phyloP scores from a whole-genome alignment of 2,329 filamentous ascomycete genomes.

The Verticillium albo-atrum region DNA sequence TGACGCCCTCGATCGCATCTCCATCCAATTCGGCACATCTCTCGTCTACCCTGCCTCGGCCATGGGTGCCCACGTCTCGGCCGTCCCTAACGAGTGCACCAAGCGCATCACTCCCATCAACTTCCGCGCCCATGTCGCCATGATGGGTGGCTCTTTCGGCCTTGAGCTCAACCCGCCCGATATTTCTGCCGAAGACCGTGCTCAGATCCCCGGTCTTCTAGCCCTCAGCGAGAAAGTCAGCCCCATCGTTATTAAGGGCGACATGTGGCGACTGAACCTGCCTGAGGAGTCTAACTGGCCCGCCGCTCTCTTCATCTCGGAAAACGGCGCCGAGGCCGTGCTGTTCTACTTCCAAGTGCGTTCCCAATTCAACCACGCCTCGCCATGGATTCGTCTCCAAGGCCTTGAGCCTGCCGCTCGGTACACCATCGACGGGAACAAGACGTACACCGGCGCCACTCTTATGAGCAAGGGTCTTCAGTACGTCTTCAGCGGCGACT shows the following conservation, averaged over 20 bases:
- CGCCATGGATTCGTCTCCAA: constrained; percentile 48
- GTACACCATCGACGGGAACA: constrained; percentile 46
- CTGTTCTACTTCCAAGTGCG: constrained; percentile 59
- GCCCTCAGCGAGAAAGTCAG: constrained; percentile 51
- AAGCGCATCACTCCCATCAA: constrained; percentile 48
- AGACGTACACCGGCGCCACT: constrained; percentile 50
- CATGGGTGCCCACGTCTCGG: constrained; percentile 63
- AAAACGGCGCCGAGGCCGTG: constrained; percentile 43
- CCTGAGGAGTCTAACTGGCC: constrained; percentile 59
- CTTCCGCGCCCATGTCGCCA: constrained; percentile 62
- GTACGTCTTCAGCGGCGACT: constrained; percentile 45
- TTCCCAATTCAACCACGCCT: constrained; percentile 45
- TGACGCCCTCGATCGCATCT: constrained; percentile 55
- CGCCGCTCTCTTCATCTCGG: constrained; percentile 53
- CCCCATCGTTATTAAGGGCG: constrained; percentile 53
- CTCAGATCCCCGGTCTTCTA: constrained; percentile 49
- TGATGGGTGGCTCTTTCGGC: constrained; percentile 66
- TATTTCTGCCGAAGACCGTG: constrained; percentile 45
- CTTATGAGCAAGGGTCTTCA: constrained; percentile 60
- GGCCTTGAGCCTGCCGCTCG: constrained; percentile 50
- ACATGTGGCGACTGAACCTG: constrained; percentile 54
- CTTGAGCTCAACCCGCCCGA: constrained; percentile 56
- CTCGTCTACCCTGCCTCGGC: constrained; percentile 57
- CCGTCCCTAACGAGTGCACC: constrained; percentile 55
- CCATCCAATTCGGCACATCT: constrained; percentile 60